These are phyloP conservation scores for Cnidoscolus chayamansa DNA, from an alignment of 441 rosid species.

Conservation along the genomic window DNA sequence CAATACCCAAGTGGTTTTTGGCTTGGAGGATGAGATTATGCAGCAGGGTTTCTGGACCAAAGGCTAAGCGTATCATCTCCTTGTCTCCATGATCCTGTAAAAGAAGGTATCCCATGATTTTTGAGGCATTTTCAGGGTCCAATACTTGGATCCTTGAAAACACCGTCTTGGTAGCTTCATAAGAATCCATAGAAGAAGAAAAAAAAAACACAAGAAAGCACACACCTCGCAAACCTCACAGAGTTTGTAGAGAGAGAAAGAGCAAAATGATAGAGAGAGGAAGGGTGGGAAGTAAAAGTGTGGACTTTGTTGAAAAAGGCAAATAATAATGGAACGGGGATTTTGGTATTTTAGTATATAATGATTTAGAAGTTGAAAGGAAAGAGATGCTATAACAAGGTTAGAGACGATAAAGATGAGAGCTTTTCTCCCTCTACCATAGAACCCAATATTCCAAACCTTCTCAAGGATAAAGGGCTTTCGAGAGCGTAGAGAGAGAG, in stretches of 20 bases:
- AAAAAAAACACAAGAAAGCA: not conserved
- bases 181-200: conserved; percentile 61
- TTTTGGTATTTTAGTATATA: conserved; percentile 17
- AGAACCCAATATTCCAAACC: not conserved
- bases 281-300: conserved; percentile 19
- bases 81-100: conserved; percentile 84
- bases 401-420: not conserved
- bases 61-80: conserved; percentile 91
- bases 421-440: not conserved
- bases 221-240: not conserved
- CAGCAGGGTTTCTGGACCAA: conserved; percentile 76
- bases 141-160: conserved; percentile 73
- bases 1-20: conserved; percentile 45
- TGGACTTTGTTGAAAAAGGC: conserved; percentile 34
- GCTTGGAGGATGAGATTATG: conserved; percentile 70
- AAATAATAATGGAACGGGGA: conserved; percentile 29
- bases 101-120: conserved; percentile 89
- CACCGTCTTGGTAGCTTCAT: conserved; percentile 82
- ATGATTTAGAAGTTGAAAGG: conserved; percentile 20
- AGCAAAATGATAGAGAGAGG: not conserved
- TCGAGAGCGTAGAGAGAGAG: conserved; percentile 2
- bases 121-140: conserved; percentile 91
- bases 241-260: not conserved
- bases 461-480: not conserved
- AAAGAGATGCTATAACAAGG: not conserved